Evolutionary conservation across 208 protist genomes (phyloP).

Genomic region (Crithidia mellificae): DNA sequence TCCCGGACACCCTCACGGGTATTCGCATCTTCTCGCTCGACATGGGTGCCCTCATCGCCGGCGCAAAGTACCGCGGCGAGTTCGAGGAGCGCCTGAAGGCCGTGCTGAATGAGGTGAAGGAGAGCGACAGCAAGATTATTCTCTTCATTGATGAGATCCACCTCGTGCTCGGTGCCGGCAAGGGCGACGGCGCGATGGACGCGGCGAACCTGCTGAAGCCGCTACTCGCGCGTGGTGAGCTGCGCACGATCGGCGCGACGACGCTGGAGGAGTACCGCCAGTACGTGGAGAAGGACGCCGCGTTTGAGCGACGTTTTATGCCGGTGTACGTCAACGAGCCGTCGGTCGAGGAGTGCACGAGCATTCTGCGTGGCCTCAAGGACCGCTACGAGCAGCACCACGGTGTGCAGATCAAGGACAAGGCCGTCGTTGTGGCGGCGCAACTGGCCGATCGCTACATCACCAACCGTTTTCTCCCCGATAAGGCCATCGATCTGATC

Average conservation of each 20-base stretch:
- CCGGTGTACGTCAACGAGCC: conserved; percentile 96
- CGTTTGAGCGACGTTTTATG: conserved; percentile 98
- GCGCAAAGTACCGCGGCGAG: conserved; percentile 99
- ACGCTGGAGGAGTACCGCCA: conserved; percentile 97
- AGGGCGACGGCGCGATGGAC: conserved; percentile 96
- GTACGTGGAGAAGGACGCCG: conserved; percentile 98
- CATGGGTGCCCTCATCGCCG: conserved; percentile 98
- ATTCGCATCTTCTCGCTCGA: conserved; percentile 95
- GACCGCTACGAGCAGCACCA: conserved; percentile 94
- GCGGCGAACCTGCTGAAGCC: conserved; percentile 99
- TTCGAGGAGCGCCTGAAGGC: conserved; percentile 99
- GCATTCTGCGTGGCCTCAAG: conserved; percentile 97
- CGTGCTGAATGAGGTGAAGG: conserved; percentile 98
- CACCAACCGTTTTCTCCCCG: conserved; percentile 95
- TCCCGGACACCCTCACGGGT: conserved; percentile 86
- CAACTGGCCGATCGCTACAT: conserved; percentile 96
- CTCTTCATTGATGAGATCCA: conserved; percentile 99
- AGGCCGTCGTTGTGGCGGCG: conserved; percentile 88
- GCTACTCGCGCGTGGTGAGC: conserved; percentile 95
- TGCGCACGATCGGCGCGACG: conserved; percentile 97
- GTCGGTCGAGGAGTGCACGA: conserved; percentile 96
- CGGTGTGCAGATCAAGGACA: conserved; percentile 89
- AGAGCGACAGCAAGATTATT: conserved; percentile 95
- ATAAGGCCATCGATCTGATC: conserved; percentile 99
- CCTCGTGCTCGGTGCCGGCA: conserved; percentile 96